A percentile compares a stretch with the other conserved stretches of the same genome.
phyloP scores from a whole-genome alignment of 2,329 filamentous ascomycete genomes.

The Cordyceps javanica region DNA sequence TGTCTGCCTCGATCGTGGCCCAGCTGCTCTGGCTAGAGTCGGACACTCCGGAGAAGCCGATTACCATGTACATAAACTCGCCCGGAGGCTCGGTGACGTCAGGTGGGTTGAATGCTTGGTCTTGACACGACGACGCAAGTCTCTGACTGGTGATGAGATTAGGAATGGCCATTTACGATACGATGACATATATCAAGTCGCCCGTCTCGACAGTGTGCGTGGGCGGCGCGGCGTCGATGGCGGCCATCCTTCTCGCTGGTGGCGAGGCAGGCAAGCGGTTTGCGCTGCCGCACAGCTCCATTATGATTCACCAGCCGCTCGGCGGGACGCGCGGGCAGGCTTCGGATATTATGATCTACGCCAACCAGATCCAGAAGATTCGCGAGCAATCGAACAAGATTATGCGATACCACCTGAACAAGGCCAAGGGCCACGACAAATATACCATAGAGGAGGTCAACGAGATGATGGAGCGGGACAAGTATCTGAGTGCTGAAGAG shows the following conservation, averaged over 20 bases:
- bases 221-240: conserved; percentile 93
- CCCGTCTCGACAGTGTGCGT: conserved; percentile 94
- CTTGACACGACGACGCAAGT: not conserved
- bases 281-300: conserved; percentile 83
- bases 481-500: conserved; percentile 85
- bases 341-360: conserved; percentile 90
- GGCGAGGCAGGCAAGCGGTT: conserved; percentile 80
- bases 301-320: conserved; percentile 96
- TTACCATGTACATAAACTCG: conserved; percentile 97
- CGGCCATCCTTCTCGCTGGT: conserved; percentile 78
- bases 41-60: conserved; percentile 88
- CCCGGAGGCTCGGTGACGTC: conserved; percentile 85
- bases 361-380: conserved; percentile 88
- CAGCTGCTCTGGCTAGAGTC: conserved; percentile 98
- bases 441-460: conserved; percentile 78
- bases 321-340: conserved; percentile 63
- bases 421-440: conserved; percentile 66
- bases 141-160: not conserved
- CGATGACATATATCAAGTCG: conserved; percentile 92
- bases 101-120: conserved; percentile 30
- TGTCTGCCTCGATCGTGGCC: conserved; percentile 90
- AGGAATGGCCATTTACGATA: conserved; percentile 90
- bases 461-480: conserved; percentile 93
- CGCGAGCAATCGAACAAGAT: conserved; percentile 84
- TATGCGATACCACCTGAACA: conserved; percentile 79